A percentile compares a stretch with the other conserved stretches of the same genome.
Evolutionary conservation across 108 stramenopile genomes (phyloP).

Genomic region (Craspedostauros australis): DNA sequence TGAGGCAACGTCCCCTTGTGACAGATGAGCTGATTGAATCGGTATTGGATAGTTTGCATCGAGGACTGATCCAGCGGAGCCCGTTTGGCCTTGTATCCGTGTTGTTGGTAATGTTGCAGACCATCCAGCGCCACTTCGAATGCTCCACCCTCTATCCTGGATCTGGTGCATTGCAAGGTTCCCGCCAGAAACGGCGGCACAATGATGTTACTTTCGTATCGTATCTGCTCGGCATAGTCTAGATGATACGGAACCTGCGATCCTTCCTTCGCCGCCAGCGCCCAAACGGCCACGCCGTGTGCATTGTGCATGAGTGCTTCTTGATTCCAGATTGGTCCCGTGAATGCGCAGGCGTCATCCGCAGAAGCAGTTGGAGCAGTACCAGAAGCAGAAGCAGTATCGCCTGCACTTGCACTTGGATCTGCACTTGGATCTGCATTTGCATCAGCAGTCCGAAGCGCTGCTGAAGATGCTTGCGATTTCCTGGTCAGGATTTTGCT

Average conservation of each 20-base stretch:
- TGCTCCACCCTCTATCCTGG: slow-evolving; percentile 57
- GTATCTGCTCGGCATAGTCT: slow-evolving; percentile 78
- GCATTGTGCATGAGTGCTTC: slow-evolving; percentile 13
- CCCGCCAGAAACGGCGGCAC: slow-evolving; percentile 76
- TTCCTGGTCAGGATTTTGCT: slow-evolving; percentile 32
- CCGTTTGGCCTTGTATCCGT: slow-evolving; percentile 65
- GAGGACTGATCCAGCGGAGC: slow-evolving; percentile 9
- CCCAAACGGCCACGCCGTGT: slow-evolving; percentile 77
- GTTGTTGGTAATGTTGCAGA: slow-evolving; percentile 57
- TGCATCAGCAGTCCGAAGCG: neutral
- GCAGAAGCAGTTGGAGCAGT: too few species aligned
- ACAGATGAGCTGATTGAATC: slow-evolving; percentile 59
- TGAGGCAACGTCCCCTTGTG: slow-evolving; percentile 74
- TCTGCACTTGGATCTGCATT: neutral
- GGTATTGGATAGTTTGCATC: slow-evolving; percentile 50
- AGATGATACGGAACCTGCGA: slow-evolving; percentile 72
- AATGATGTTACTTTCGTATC: slow-evolving; percentile 69
- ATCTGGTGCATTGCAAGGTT: slow-evolving; percentile 62
- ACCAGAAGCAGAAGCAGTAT: too few species aligned
- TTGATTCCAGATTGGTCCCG: neutral
- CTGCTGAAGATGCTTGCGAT: slow-evolving; percentile 28
- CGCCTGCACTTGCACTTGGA: too few species aligned
- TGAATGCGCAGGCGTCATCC: neutral
- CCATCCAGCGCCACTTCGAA: slow-evolving; percentile 61
- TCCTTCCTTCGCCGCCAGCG: slow-evolving; percentile 42